Base-by-base conservation (phyloP, 2,329 filamentous ascomycete genomes). In the Westerdykella aurantiaca region DNA sequence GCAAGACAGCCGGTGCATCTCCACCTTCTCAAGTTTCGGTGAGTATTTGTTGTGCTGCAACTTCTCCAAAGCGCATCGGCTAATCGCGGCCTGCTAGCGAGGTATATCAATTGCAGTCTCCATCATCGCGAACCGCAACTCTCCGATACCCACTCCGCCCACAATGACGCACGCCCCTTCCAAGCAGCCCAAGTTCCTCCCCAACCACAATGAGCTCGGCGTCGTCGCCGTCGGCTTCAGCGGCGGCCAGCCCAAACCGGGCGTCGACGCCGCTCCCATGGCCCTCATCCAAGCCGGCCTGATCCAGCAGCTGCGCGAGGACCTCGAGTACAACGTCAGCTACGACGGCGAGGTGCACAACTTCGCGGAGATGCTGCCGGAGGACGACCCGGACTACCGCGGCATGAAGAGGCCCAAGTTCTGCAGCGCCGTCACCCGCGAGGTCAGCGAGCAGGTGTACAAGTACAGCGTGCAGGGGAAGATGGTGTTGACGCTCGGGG, bases 211-310 rank as follows among this genome's bases (percentile, higher is more conserved):
- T 62, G 83, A 97, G 61, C 77, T 98, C 52, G 93, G 91, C 50
- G 80, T 98, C 44, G 88, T 97, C 31, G 89, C 91, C 39, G 93
- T 97, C 31, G 91, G 91, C 50, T 98, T 97, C 75, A 95, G 89
- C 42, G 91, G 91, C 54, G 93, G 93, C 45, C 93, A 96, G 81
- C 84, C 84, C 73, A 96, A 97, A 72, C 76, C 83, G 34, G 93
- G 93, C 56, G 91, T 96, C 54, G 93, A 97, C 64, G 87, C 86
- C 13, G 93, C 86, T 6, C 93, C 93, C 25, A 82, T 84, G 57
- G 91, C 89, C 42, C 81, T 98, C 42, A 93, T 97, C 60, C 80
- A 91, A 64, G 80, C 87, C 42, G 93, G 93, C 43, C 82, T 98
- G 39, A 83, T 97, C 48, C 77, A 80, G 45, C 86, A 95, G 69